Percentiles rank a stretch among this genome's conserved stretches.
phyloP scores from a whole-genome alignment of 371 early-diverging fungal genomes.

The Zopfochytrium polystomum region DNA sequence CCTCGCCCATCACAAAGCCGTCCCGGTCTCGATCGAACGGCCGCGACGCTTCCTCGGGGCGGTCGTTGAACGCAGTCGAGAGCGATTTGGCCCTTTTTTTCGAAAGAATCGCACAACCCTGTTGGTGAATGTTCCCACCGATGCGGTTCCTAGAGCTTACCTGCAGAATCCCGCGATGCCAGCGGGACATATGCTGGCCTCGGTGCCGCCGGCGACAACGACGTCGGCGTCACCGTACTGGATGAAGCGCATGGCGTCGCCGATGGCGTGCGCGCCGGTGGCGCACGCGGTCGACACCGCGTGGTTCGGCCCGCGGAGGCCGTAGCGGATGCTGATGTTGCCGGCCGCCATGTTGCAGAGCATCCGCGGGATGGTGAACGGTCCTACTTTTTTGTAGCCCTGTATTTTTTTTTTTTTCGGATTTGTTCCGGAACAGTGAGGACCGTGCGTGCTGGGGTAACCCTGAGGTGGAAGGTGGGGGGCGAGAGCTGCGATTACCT shows the following conservation, averaged over 20 bases:
- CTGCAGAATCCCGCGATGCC: constrained; percentile 86
- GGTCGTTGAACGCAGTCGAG: constrained; percentile 71
- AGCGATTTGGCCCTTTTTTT: constrained; percentile 73
- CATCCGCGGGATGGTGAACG: constrained; percentile 87
- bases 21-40: constrained; percentile 85
- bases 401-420: background rate
- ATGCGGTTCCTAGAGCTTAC: constrained; percentile 41
- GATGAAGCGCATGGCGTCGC: constrained; percentile 91
- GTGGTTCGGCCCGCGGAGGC: constrained; percentile 90
- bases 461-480: too few species aligned
- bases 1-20: constrained; percentile 96
- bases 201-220: constrained; percentile 94
- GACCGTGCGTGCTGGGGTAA: too few species aligned
- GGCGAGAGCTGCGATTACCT: constrained; percentile 38
- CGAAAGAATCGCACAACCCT: background rate
- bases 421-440: background rate
- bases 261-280: constrained; percentile 91
- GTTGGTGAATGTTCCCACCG: background rate
- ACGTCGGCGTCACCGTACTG: constrained; percentile 90
- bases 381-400: constrained; percentile 73
- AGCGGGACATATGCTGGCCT: constrained; percentile 80
- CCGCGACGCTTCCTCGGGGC: constrained; percentile 73
- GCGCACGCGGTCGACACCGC: constrained; percentile 91
- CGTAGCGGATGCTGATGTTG: constrained; percentile 83
- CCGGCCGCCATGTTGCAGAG: constrained; percentile 94